Conservation (phyloP, 257 asterid genomes). For the Paraleonurus japonicus region DNA sequence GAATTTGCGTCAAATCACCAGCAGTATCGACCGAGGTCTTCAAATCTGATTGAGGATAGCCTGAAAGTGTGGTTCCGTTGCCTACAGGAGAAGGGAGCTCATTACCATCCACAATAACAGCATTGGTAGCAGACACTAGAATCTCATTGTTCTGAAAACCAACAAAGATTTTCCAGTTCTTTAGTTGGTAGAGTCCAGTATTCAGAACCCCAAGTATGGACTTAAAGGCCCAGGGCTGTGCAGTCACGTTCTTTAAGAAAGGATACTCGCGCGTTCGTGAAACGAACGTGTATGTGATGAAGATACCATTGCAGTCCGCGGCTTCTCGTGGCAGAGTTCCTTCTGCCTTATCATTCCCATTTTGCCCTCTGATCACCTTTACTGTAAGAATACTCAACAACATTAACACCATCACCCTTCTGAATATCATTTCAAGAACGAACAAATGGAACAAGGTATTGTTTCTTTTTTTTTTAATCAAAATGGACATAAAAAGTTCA, state of each 20-base stretch:
- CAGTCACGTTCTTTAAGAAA: conserved; percentile 37
- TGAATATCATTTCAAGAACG: conserved; percentile 21
- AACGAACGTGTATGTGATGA: conserved; percentile 30
- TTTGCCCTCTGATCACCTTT: conserved; percentile 25
- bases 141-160: conserved; percentile 43
- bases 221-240: conserved; percentile 54
- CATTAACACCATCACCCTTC: conserved; percentile 11
- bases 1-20: conserved; percentile 49
- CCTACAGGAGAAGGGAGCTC: conserved; percentile 40
- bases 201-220: conserved; percentile 39
- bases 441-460: background rate
- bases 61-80: conserved; percentile 53
- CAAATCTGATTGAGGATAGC: conserved; percentile 57
- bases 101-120: conserved; percentile 25
- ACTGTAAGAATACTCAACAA: conserved; percentile 20
- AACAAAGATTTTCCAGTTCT: conserved; percentile 43
- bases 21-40: conserved; percentile 60
- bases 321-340: conserved; percentile 23
- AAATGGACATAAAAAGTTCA: background rate
- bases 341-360: too few relatives aligned
- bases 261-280: conserved; percentile 40
- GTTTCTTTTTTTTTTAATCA: background rate
- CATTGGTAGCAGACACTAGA: conserved; percentile 39
- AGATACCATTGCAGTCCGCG: conserved; percentile 43
- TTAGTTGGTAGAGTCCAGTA: conserved; percentile 38